Evolutionary conservation across 177 flowering plant genomes (phyloP), one percentile per base, ranked within the genome.

Genomic region (Vitis hybrid): DNA sequence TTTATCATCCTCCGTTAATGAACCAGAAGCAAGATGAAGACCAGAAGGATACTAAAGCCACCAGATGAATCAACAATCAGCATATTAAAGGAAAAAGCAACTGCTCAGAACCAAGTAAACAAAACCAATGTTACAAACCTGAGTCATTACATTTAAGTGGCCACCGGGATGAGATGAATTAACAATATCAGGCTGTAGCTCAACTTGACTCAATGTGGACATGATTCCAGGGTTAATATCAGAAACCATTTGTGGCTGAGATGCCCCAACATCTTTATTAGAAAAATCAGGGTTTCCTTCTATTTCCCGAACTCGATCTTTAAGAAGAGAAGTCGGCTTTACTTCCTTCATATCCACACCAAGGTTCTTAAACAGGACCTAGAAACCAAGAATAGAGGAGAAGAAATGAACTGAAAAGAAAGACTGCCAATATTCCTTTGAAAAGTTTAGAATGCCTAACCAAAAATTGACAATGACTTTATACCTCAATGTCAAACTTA

Each of bases 231-330:
- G 41, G 71, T 90, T 93, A 32, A 80, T 81, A 65, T 93, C 98
- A 81, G 90, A 69, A 66, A 84, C 80, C 53, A 85, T 77, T 71
- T 77, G 92, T 18, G 90, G 79, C 61, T 87, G 99, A 52, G 98
- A 67, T 63, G 81, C 79, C 72, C 82, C 92, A 58, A 86, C 73
- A 73, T 93, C 99, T 78, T 95, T 93, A 58, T 86, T 93, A 12
- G 98, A 93, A 71, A 96, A 96, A 80, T 96, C 99, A 80, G 98
- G 98, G 82, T 96, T 96, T 55, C 98, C 98, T 82, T 93, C 98
- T 53, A 88, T 72, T 77, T 90, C 97, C 75, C 99, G 74, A 17
- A 79, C 81, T 46, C 93, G 86, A 72, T 93, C 97, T 79, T 87
- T 92, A n/a, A 96, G 89, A 77, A 89, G 95, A 71, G 93, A 91